Percentiles rank a stretch among this genome's conserved stretches.
phyloP scores from a whole-genome alignment of 2,329 filamentous ascomycete species.

The Alternaria triticimaculans region DNA sequence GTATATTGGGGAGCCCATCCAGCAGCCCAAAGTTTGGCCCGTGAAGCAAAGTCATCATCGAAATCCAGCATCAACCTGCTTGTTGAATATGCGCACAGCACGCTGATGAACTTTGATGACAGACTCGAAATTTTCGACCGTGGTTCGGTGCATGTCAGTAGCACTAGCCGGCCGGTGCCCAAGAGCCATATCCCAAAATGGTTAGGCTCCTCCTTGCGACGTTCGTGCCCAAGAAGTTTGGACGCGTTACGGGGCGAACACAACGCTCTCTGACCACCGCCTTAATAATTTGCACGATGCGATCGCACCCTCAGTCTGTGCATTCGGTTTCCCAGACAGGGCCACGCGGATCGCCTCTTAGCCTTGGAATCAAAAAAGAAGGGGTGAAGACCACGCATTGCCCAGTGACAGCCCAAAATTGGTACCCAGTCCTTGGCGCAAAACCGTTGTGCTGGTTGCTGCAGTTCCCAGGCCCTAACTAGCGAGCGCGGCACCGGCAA shows the following conservation, averaged over 20 bases:
- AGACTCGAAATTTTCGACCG: background rate
- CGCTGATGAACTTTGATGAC: background rate
- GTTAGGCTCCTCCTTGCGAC: background rate
- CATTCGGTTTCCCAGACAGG: background rate
- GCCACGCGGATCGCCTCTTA: background rate
- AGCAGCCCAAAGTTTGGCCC: background rate
- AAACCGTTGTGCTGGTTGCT: slow-evolving; percentile 4
- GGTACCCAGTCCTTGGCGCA: background rate
- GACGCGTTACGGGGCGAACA: background rate
- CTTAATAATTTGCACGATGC: background rate
- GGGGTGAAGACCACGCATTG: background rate
- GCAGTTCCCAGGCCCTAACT: slow-evolving; percentile 1
- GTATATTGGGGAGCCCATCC: background rate
- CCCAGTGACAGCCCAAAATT: background rate
- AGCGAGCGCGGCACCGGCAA: slow-evolving; percentile 10
- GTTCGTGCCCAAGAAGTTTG: slow-evolving; percentile 6
- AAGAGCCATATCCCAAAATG: background rate
- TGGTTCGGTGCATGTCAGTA: slow-evolving; percentile 5
- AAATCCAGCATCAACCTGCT: background rate
- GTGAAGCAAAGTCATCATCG: background rate
- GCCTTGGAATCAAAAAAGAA: background rate
- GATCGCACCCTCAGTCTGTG: background rate
- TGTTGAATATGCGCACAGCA: background rate
- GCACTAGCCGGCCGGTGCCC: background rate
- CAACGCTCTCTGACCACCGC: background rate